phyloP scores from a whole-genome alignment of 2,329 filamentous ascomycete species.

The Trichoderma gracile region DNA sequence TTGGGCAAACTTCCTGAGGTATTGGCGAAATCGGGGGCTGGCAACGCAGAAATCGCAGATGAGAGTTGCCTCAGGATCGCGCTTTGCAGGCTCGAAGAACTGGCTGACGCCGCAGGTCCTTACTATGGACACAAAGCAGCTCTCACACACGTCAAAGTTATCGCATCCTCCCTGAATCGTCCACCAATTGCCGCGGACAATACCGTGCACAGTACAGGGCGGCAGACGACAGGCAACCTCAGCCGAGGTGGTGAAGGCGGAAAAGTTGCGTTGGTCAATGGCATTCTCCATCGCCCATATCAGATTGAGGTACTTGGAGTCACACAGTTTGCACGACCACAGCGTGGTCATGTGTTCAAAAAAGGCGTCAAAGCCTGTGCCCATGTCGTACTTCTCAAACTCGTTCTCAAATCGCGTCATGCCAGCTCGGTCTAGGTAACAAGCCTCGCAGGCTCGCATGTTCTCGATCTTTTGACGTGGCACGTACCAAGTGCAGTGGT shows the following conservation, averaged over 20 bases:
- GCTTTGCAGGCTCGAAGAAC: conserved; percentile 35
- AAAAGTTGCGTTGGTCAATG: conserved; percentile 32
- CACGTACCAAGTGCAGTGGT: conserved; percentile 34
- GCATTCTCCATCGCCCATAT: conserved; percentile 34
- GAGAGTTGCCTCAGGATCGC: conserved; percentile 28
- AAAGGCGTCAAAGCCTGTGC: conserved; percentile 31
- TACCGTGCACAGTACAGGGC: conserved; percentile 35
- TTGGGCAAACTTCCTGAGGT: conserved; percentile 34
- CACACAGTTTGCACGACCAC: conserved; percentile 34
- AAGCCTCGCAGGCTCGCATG: conserved; percentile 39
- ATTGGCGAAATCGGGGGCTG: conserved; percentile 32
- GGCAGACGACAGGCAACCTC: conserved; percentile 30
- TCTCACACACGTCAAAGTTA: conserved; percentile 37
- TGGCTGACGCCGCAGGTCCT: conserved; percentile 31
- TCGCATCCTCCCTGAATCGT: conserved; percentile 33
- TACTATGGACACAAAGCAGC: conserved; percentile 38
- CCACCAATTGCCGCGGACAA: conserved; percentile 40
- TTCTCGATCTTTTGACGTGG: conserved; percentile 32
- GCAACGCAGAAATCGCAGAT: conserved; percentile 38
- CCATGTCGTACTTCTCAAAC: conserved; percentile 32
- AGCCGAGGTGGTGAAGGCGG: conserved; percentile 34
- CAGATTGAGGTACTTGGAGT: conserved; percentile 30
- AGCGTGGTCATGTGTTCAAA: conserved; percentile 29
- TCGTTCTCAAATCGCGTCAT: conserved; percentile 34
- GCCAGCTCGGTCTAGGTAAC: conserved; percentile 40